Evolutionary conservation across 164 flowering plant genomes (phyloP), one percentile per base, ranked within the genome.

Genomic region (Magnolia kwangsiensis): DNA sequence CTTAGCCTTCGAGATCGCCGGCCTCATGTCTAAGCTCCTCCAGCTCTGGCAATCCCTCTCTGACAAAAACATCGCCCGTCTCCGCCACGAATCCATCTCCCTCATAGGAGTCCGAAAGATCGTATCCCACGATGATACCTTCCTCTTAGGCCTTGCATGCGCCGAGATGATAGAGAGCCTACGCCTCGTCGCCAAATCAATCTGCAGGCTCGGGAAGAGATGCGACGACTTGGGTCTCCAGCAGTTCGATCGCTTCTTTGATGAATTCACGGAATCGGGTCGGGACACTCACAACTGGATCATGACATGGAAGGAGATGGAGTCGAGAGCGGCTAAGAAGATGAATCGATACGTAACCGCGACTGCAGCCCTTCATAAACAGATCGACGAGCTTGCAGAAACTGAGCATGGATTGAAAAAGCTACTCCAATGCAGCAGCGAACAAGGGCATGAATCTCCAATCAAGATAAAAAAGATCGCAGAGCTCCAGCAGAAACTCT

Each of bases 81-180:
- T 91, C 49, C 86, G 88, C 13, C 80, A 81, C 71, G 89, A 89
- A 10, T 81, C 89, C 2, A 84, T 89, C 19, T 74, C 86, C 8
- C 86, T 93, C 4, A 92, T 92, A 76, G 98, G 98, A 20, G 90
- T 93, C n/a, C 87, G 88, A 2, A 93, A 92, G 80, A 87, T 95
- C 66, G 92, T 95, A 75, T 93, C 98, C 45, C 87, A 84, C 78
- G 97, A 95, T 76, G 98, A 95, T 8, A 64, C 85, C 8, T 90
- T 95, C 79, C 91, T 93, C 51, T 85, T 93, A 21, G 77, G 85
- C 77, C 87, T 95, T 1, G 98, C 97, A 23, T 89, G 97, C 65
- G 94, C 98, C 0, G 98, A 95, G 71, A 66, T 89, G 37, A 81
- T 83, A 2, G 91, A 93, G 29, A 86, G 80, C 51, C 79, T 95